A percentile compares a stretch with the other conserved stretches of the same genome.
Evolutionary conservation across 768 basidiomycete species (phyloP).

Genomic region (Tephrocybe sp.): DNA sequence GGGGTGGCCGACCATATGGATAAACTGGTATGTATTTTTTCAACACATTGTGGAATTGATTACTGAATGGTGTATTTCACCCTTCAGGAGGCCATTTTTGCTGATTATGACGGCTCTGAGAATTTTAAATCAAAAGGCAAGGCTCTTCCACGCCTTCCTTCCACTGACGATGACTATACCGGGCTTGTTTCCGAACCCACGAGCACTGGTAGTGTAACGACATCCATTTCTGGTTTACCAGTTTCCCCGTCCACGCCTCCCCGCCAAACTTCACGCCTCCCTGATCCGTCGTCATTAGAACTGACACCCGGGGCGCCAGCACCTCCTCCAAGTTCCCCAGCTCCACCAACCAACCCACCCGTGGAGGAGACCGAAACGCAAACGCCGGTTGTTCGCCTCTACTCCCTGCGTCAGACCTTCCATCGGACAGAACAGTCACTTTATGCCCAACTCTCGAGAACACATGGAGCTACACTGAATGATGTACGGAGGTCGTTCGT

Average conservation of each 20-base stretch:
- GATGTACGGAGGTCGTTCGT: slow-evolving; percentile 62
- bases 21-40: slow-evolving; percentile 40
- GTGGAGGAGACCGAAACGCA: slow-evolving; percentile 14
- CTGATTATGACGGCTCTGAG: slow-evolving; percentile 22
- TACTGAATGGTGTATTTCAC: not conserved
- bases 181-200: slow-evolving; percentile 10
- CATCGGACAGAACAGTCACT: slow-evolving; percentile 59
- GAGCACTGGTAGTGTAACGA: not conserved
- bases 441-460: slow-evolving; percentile 52
- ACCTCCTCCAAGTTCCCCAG: slow-evolving; percentile 9
- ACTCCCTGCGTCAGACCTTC: slow-evolving; percentile 53
- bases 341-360: slow-evolving; percentile 17
- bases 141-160: slow-evolving; percentile 59
- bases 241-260: not conserved
- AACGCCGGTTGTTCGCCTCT: slow-evolving; percentile 38
- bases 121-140: slow-evolving; percentile 34
- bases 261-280: not conserved
- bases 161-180: slow-evolving; percentile 53
- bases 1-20: slow-evolving; percentile 60
- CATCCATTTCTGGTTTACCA: not conserved
- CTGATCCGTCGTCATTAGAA: not conserved
- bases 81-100: slow-evolving; percentile 43
- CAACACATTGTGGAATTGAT: not conserved
- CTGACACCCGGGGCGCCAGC: slow-evolving; percentile 2
- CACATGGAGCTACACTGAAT: slow-evolving; percentile 49